These are phyloP conservation scores for Nakazawaea sp. DNA, from an alignment of 805 yeast species.

Conservation along the genomic window DNA sequence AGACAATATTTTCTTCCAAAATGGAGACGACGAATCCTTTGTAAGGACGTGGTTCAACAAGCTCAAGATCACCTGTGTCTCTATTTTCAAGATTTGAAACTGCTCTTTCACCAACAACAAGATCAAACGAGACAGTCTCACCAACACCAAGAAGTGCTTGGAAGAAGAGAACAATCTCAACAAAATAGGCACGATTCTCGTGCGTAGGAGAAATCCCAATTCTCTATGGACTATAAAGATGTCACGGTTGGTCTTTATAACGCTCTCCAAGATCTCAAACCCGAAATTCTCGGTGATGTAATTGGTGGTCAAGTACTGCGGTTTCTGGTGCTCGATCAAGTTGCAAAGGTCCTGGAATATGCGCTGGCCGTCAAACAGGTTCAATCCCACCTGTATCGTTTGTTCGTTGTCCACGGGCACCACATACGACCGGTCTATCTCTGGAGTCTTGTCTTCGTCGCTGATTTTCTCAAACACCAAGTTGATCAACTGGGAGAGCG, in stretches of 20 bases:
- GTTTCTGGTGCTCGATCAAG: slow-evolving; percentile 51
- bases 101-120: slow-evolving; percentile 56
- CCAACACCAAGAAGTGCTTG: slow-evolving; percentile 59
- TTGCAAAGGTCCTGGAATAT: slow-evolving; percentile 70
- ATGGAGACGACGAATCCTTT: slow-evolving; percentile 42
- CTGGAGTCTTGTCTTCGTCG: slow-evolving; percentile 28
- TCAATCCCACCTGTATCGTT: slow-evolving; percentile 35
- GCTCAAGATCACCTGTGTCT: slow-evolving; percentile 76
- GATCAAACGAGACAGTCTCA: slow-evolving; percentile 70
- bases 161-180: slow-evolving; percentile 54
- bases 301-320: slow-evolving; percentile 44
- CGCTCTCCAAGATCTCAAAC: slow-evolving; percentile 77
- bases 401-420: slow-evolving; percentile 42
- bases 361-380: slow-evolving; percentile 63
- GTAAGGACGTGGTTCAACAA: slow-evolving; percentile 68
- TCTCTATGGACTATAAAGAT: slow-evolving; percentile 56
- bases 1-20: slow-evolving; percentile 71
- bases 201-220: slow-evolving; percentile 57
- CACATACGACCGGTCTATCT: slow-evolving; percentile 15
- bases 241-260: slow-evolving; percentile 54
- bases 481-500: slow-evolving; percentile 78
- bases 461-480: slow-evolving; percentile 66
- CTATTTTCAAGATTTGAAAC: slow-evolving; percentile 57
- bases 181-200: slow-evolving; percentile 68
- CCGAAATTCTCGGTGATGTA: slow-evolving; percentile 59